A percentile compares a stretch with the other conserved stretches of the same genome.
Evolutionary conservation across 192 early-diverging fungal species (phyloP).

Genomic region (Linnemannia hyalina): DNA sequence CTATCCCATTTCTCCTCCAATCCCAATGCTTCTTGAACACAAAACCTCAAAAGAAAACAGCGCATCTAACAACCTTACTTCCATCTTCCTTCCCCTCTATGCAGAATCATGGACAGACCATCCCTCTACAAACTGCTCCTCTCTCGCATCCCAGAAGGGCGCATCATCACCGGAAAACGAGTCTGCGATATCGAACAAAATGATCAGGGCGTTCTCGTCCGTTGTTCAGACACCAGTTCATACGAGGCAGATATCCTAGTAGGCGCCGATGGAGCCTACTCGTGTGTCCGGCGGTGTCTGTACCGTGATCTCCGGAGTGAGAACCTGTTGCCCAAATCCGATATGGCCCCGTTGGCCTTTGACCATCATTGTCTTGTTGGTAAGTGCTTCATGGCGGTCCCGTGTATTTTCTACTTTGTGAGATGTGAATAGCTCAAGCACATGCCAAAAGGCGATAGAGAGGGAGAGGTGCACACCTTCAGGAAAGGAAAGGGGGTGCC

Average conservation of each 20-base stretch:
- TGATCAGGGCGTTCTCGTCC: constrained; percentile 14
- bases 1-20: not conserved
- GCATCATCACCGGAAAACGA: constrained; percentile 25
- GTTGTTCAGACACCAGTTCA: constrained; percentile 23
- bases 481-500: not conserved
- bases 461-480: not conserved
- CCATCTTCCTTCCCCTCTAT: not conserved
- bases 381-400: not conserved
- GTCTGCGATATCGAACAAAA: constrained; percentile 37
- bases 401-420: not conserved
- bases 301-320: constrained; percentile 22
- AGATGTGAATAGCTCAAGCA: not conserved
- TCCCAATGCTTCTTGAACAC: not conserved
- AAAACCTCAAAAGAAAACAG: constrained; percentile 1
- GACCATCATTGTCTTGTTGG: constrained; percentile 51
- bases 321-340: constrained; percentile 34
- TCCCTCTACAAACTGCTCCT: constrained; percentile 37
- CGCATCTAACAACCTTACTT: not conserved
- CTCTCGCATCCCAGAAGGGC: constrained; percentile 29
- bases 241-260: constrained; percentile 32
- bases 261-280: constrained; percentile 48
- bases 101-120: constrained; percentile 48
- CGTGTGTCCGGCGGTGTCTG: constrained; percentile 29
- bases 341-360: constrained; percentile 39
- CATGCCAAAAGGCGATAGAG: not conserved